Evolutionary conservation across 2,329 filamentous ascomycete species (phyloP).

Genomic region (Epicoccum sorghinum): DNA sequence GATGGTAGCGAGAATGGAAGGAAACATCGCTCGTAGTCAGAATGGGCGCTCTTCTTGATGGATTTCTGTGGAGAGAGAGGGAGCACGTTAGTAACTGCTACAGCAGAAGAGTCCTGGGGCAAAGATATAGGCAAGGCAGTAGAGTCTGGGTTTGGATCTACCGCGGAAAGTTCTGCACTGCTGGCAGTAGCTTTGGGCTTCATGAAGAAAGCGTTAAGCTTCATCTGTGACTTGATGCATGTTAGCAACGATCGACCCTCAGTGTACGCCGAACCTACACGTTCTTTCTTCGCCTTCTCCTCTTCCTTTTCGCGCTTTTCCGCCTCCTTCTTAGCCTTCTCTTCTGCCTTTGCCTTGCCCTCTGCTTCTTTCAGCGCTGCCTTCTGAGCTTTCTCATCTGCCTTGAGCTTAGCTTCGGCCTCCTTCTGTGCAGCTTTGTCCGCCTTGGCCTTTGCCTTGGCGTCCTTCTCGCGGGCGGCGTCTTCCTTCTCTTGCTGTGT

Average conservation of each 20-base stretch:
- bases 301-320: slow-evolving; percentile 47
- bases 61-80: slow-evolving; percentile 45
- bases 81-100: slow-evolving; percentile 31
- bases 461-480: slow-evolving; percentile 46
- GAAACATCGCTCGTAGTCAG: slow-evolving; percentile 67
- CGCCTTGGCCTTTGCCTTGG: slow-evolving; percentile 44
- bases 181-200: slow-evolving; percentile 48
- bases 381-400: slow-evolving; percentile 44
- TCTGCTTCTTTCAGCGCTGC: slow-evolving; percentile 44
- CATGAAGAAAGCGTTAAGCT: slow-evolving; percentile 53
- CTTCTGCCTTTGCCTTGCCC: slow-evolving; percentile 47
- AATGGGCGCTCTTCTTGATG: slow-evolving; percentile 39
- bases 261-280: slow-evolving; percentile 39
- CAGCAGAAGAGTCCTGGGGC: slow-evolving; percentile 26
- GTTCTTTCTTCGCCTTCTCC: slow-evolving; percentile 48
- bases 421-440: slow-evolving; percentile 46
- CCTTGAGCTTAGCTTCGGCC: slow-evolving; percentile 44
- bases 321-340: slow-evolving; percentile 49
- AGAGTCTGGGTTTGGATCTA: slow-evolving; percentile 44
- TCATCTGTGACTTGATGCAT: slow-evolving; percentile 45
- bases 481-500: slow-evolving; percentile 52
- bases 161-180: slow-evolving; percentile 30
- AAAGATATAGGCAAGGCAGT: slow-evolving; percentile 35
- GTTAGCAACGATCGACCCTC: slow-evolving; percentile 29
- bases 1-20: slow-evolving; percentile 80